Evolutionary conservation across 768 basidiomycete species (phyloP), one percentile per base, ranked within the genome.

Genomic region (Suillus americanus): DNA sequence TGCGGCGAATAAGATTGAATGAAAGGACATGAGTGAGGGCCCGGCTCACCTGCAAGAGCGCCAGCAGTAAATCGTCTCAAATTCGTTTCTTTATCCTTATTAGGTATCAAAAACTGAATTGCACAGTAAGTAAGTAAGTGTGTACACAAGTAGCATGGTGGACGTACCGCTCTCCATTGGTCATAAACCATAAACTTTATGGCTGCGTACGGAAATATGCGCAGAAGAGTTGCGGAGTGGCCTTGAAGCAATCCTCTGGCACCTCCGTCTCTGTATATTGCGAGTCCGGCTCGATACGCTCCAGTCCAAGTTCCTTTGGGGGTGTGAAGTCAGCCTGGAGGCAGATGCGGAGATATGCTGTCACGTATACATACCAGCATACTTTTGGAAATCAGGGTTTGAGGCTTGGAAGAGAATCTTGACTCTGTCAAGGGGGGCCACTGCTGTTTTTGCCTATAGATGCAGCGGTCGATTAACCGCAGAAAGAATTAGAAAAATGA

Each of bases 361-460:
- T 35, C 18, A 71, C 86, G 62, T 65, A 93, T 25, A 72, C 86
- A 64, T 64, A 94, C 96, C 96, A 64, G 95, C 87, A 79, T 96
- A 99, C 76, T 95, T 93, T 74, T 87, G 85, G 74, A 92, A 99
- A 64, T 99, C 97, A 9, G 92, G 92, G 76, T 97, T 97, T 8
- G 94, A 94, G 0, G 97, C 94, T 76, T 99, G 97, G 74, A 99
- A 97, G 57, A 99, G 88, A 71, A 99, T 99, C 80, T 99, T 99
- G 70, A 99, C 96, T 74, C 97, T 84, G 76, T 99, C 97, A 57
- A 99, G 84, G 4, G 97, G 97, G 23, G 97, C 97, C 51, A 97
- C 93, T 38, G 89, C 90, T 14, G 95, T 94, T 79, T 97, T 97
- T 57, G 95, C 95, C 96, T 97, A 68, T 46, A 12, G 20, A 54